Evolutionary conservation across 345 rosid genomes (phyloP).

Genomic region (Pseudoturritis turrita): DNA sequence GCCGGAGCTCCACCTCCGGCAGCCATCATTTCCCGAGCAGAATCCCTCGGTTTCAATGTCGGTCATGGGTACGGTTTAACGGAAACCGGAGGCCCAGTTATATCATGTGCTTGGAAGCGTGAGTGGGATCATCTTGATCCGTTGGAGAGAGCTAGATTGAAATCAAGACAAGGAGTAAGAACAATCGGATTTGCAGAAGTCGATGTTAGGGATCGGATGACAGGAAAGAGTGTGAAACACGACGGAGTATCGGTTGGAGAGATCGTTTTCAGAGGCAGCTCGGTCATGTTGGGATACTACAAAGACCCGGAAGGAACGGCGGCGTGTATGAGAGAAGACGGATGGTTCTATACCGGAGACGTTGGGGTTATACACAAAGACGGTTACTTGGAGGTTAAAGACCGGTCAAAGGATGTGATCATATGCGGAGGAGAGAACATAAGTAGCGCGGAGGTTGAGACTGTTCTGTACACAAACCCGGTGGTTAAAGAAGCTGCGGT

Average conservation of each 20-base stretch:
- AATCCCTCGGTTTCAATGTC: conserved; percentile 46
- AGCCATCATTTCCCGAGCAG: conserved; percentile 41
- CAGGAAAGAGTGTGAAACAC: conserved; percentile 41
- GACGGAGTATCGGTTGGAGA: conserved; percentile 56
- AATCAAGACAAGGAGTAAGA: conserved; percentile 53
- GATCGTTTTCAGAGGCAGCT: conserved; percentile 44
- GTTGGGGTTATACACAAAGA: conserved; percentile 54
- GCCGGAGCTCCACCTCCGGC: conserved; percentile 59
- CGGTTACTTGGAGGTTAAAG: conserved; percentile 60
- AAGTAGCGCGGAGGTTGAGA: conserved; percentile 51
- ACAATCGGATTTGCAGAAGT: conserved; percentile 36
- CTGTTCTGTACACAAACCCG: conserved; percentile 54
- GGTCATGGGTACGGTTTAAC: conserved; percentile 65
- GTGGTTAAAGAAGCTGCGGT: conserved; percentile 61
- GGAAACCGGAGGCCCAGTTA: conserved; percentile 49
- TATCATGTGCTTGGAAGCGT: conserved; percentile 53
- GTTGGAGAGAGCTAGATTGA: conserved; percentile 40
- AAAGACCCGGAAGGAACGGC: conserved; percentile 48
- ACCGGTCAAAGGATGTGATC: conserved; percentile 56
- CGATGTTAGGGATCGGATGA: conserved; percentile 39
- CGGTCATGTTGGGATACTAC: conserved; percentile 60
- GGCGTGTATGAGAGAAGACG: conserved; percentile 39
- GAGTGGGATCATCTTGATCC: conserved; percentile 45
- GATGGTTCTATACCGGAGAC: conserved; percentile 65
- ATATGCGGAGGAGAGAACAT: conserved; percentile 70